Base-by-base conservation (phyloP, 495 filamentous ascomycete genomes). In the Aspergillus diversus region DNA sequence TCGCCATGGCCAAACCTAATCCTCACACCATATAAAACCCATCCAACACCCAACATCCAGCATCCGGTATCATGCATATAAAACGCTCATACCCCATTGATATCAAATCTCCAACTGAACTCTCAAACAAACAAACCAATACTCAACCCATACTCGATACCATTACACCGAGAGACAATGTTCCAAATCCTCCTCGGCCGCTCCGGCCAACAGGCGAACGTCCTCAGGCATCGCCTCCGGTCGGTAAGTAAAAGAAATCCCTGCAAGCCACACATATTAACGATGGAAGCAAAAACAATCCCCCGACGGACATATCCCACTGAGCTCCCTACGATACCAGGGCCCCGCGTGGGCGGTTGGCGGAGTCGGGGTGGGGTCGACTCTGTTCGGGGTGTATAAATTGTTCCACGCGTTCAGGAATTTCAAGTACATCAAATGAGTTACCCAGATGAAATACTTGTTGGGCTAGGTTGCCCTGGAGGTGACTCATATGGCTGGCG, bases 341-440 rank as follows among this genome's bases (percentile, higher is more conserved):
- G 67, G 71, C 0, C 60, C 73, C 46, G 74, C 71, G 5, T 77
- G 74, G 74, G 59, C 46, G 9, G 67, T 69, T 4, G 74, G 71
- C 8, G 74, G 73, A 31, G 74, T 70, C 5, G 67, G 74, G 5
- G 73, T 77, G 58, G 64, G 35, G 3, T 71, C 74, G 3, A 77
- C 74, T 0, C 59, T 77, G 32, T 63, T 66, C 15, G 74, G 74
- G 3, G 71, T 68, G 15, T 73, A 70, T 57, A 62, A 56, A 46
- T 71, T 75, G 39, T 67, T 75, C 35, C 66, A 70, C 15, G 70
- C 72, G 13, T 75, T 77, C 61, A 66, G 74, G 13, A 63, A 57
- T 27, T 57, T 77, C 11, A 70, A 59, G 48, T 77, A 77, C 54
- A 67, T 76, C 16, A 57, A 56, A 15, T 63, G 42, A 33, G 5